Evolutionary conservation across 306 rosid species (phyloP).

Genomic region (peach (Prunus persica)): DNA sequence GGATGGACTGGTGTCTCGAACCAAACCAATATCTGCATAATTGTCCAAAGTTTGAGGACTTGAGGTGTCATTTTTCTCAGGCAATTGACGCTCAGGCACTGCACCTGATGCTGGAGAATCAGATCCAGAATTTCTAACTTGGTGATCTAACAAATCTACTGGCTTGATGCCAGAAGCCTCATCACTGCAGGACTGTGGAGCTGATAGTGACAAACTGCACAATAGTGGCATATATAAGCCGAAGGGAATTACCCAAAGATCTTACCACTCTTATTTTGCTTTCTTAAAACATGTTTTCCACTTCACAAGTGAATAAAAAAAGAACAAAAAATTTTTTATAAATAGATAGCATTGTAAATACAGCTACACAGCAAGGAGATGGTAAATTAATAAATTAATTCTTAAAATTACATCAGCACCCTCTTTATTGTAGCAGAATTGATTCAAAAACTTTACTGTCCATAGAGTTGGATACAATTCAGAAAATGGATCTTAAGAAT

Average conservation of each 20-base stretch:
- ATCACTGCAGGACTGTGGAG: slow-evolving; percentile 51
- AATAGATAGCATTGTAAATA: not conserved
- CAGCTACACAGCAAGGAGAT: not conserved
- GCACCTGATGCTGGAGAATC: slow-evolving; percentile 60
- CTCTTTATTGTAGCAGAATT: not conserved
- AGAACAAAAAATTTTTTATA: too few relatives aligned
- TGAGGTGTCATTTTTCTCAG: slow-evolving; percentile 59
- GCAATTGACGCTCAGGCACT: slow-evolving; percentile 59
- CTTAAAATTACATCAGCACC: not conserved
- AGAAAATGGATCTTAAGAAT: not conserved
- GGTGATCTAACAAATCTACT: slow-evolving; percentile 54
- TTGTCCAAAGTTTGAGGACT: slow-evolving; percentile 62
- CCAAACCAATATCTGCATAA: slow-evolving; percentile 70
- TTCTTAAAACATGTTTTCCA: not conserved
- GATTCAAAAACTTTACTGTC: not conserved
- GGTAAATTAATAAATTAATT: not conserved
- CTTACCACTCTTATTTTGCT: not conserved
- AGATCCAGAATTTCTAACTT: slow-evolving; percentile 46
- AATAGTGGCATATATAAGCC: not conserved
- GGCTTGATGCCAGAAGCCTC: slow-evolving; percentile 60
- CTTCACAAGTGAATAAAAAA: too few relatives aligned
- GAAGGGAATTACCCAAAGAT: not conserved
- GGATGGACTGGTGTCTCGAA: slow-evolving; percentile 58
- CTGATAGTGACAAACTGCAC: slow-evolving; percentile 58
- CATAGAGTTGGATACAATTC: not conserved